These are phyloP conservation scores for Chenopodium quinoa DNA, from an alignment of 148 eudicot species.

Conservation along the genomic window DNA sequence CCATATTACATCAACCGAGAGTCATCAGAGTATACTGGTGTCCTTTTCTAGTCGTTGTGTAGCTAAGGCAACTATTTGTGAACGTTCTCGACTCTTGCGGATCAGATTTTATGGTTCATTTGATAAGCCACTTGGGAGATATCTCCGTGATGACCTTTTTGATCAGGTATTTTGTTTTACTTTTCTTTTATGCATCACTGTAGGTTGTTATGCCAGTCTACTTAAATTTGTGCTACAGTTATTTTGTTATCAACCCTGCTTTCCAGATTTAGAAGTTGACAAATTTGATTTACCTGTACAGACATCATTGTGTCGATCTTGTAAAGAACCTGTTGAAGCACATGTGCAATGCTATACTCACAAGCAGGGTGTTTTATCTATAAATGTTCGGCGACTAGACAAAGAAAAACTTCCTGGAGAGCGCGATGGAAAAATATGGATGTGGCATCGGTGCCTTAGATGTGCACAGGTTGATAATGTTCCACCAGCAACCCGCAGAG, in stretches of 20 bases:
- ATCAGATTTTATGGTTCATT: constrained; percentile 84
- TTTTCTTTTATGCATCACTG: constrained; percentile 39
- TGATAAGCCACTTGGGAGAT: constrained; percentile 94
- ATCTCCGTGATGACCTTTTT: constrained; percentile 80
- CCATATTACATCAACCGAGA: constrained; percentile 53
- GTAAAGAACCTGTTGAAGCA: constrained; percentile 90
- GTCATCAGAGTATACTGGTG: constrained; percentile 80
- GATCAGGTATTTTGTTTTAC: constrained; percentile 55
- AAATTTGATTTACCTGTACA: constrained; percentile 31
- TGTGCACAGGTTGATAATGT: constrained; percentile 65
- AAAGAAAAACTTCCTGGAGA: constrained; percentile 71
- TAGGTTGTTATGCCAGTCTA: constrained; percentile 25
- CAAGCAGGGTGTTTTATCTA: constrained; percentile 81
- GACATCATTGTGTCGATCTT: constrained; percentile 64
- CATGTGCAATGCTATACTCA: constrained; percentile 92
- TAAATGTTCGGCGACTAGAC: constrained; percentile 73
- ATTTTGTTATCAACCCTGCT: not conserved
- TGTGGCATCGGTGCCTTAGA: constrained; percentile 98
- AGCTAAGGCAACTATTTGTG: constrained; percentile 83
- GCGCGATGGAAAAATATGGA: constrained; percentile 95
- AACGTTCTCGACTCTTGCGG: constrained; percentile 84
- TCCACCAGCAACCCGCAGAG: constrained; percentile 85
- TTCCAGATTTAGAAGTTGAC: not conserved
- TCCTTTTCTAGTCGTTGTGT: constrained; percentile 91
- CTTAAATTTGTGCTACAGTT: not conserved